Conservation (phyloP, 2,329 filamentous ascomycete species). For the Pseudocercospora ulei region DNA sequence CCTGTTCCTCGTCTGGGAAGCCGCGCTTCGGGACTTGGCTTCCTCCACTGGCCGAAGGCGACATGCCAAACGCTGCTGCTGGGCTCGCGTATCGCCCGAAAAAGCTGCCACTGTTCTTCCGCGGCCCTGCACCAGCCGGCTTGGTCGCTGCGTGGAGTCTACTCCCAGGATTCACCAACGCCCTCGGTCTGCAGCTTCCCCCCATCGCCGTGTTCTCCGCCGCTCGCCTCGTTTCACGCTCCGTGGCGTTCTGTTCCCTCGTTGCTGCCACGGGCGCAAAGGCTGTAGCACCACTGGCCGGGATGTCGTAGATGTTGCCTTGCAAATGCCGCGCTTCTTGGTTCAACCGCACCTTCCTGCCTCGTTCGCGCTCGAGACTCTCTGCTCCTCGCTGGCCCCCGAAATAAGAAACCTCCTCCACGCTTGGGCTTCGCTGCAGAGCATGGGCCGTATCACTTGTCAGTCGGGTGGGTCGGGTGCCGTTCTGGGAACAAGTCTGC, state of each 20-base stretch:
- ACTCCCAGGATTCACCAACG: neutral
- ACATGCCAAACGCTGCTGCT: no score
- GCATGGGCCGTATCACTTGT: neutral
- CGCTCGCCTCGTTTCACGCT: neutral
- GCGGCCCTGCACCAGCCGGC: neutral
- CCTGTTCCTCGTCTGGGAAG: neutral
- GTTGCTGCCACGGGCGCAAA: neutral
- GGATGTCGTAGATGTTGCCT: neutral
- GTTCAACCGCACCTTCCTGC: neutral
- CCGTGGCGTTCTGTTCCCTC: constrained; percentile 3
- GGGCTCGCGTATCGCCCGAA: no score
- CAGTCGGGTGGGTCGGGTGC: no score
- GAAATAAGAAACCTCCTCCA: constrained; percentile 4
- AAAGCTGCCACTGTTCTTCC: no score
- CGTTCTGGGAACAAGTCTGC: no score
- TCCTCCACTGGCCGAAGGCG: neutral
- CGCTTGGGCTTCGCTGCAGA: constrained; percentile 1
- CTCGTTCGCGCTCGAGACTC: neutral
- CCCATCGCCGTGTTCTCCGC: constrained; percentile 3
- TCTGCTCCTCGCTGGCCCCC: constrained; percentile 1
- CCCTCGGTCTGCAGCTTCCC: neutral
- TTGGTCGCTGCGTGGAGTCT: neutral
- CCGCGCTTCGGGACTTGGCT: neutral
- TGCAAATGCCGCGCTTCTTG: neutral
- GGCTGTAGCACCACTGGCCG: neutral